Conservation (phyloP, 305 asterid species). For the Coffea humblotiana region DNA sequence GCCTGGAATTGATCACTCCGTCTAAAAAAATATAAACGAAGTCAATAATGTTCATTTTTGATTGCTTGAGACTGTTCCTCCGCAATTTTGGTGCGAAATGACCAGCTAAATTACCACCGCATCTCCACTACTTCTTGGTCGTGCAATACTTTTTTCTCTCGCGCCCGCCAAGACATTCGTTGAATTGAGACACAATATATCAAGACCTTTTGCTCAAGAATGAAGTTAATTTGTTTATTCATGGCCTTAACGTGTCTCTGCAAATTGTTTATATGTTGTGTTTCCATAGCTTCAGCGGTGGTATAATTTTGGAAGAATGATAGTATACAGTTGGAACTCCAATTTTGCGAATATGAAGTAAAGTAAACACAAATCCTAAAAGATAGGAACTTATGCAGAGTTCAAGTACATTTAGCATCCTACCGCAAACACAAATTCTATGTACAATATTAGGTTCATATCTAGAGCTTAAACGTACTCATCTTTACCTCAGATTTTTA, state of each 20-base stretch:
- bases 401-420: too few relatives aligned
- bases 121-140: not conserved
- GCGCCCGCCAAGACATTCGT: not conserved
- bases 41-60: not conserved
- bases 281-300: not conserved
- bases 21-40: not conserved
- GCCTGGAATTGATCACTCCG: not conserved
- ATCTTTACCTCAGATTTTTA: too few relatives aligned
- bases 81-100: not conserved
- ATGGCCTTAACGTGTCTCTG: not conserved
- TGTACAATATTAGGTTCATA: too few relatives aligned
- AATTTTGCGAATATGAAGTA: too few relatives aligned
- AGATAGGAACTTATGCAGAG: too few relatives aligned
- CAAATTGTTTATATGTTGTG: not conserved
- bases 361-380: too few relatives aligned
- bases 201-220: not conserved
- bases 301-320: too few relatives aligned
- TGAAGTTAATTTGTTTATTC: not conserved
- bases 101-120: not conserved
- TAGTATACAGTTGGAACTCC: too few relatives aligned
- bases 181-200: not conserved
- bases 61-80: not conserved
- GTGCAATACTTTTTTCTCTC: not conserved
- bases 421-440: too few relatives aligned
- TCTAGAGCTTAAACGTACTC: too few relatives aligned